A percentile compares a stretch with the other conserved stretches of the same genome.
Evolutionary conservation across 441 rosid species (phyloP).

Genomic region (Corymbia calophylla): DNA sequence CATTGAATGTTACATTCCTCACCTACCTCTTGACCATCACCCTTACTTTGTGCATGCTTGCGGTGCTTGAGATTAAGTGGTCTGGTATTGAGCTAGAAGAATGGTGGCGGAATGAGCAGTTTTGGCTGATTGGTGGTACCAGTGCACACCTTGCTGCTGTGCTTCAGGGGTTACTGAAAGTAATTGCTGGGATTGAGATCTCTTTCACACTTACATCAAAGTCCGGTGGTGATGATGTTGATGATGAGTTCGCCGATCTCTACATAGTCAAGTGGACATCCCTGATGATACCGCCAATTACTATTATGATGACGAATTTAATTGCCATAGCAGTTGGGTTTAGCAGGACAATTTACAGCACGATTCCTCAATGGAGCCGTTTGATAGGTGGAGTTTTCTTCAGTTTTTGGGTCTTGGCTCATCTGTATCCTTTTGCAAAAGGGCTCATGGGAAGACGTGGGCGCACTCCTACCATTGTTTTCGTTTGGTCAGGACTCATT

Average conservation of each 20-base stretch:
- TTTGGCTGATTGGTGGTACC: constrained; percentile 90
- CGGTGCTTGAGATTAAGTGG: constrained; percentile 86
- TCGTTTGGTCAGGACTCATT: constrained; percentile 86
- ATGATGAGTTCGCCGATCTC: constrained; percentile 82
- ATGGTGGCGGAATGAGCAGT: constrained; percentile 94
- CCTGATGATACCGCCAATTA: constrained; percentile 78
- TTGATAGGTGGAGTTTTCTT: constrained; percentile 84
- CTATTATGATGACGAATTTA: constrained; percentile 80
- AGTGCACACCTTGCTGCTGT: constrained; percentile 93
- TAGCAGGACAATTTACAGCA: constrained; percentile 80
- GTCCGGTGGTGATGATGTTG: constrained; percentile 75
- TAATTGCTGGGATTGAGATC: constrained; percentile 75
- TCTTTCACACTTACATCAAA: constrained; percentile 86
- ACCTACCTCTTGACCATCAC: constrained; percentile 60
- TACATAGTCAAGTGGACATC: constrained; percentile 72
- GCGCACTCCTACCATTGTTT: constrained; percentile 88
- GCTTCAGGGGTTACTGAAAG: constrained; percentile 77
- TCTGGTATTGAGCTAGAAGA: constrained; percentile 88
- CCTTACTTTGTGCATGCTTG: constrained; percentile 58
- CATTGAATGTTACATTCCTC: constrained; percentile 71
- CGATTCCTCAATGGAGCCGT: constrained; percentile 75
- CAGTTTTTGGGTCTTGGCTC: constrained; percentile 93
- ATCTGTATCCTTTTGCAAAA: constrained; percentile 85
- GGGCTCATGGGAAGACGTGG: constrained; percentile 96
- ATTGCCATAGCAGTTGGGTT: constrained; percentile 85